These are phyloP conservation scores for Mrakiaceae sp. DNA, from an alignment of 1,284 basidiomycete species.

Conservation along the genomic window DNA sequence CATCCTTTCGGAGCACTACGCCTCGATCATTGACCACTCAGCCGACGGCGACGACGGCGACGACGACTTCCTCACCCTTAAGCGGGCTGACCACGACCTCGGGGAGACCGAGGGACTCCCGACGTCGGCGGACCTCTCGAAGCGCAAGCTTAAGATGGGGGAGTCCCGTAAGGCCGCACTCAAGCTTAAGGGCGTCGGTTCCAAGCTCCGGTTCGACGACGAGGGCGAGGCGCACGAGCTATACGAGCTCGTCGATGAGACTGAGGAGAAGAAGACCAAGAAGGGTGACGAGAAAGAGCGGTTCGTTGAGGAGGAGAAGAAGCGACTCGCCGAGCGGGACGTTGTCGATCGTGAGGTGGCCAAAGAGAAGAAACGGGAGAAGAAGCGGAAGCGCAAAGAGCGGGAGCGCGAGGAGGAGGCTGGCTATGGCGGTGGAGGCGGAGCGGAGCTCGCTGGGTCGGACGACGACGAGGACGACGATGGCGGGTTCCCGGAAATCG, in stretches of 20 bases:
- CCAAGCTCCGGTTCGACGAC: conserved; percentile 72
- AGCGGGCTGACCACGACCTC: conserved; percentile 76
- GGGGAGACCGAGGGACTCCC: conserved; percentile 40
- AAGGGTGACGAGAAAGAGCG: conserved; percentile 51
- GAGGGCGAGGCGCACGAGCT: conserved; percentile 65
- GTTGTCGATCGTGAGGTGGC: conserved; percentile 68
- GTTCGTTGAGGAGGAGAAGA: conserved; percentile 62
- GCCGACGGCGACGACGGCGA: conserved; percentile 46
- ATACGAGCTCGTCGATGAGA: conserved; percentile 60
- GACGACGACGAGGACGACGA: not conserved
- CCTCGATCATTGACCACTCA: conserved; percentile 66
- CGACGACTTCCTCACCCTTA: conserved; percentile 86
- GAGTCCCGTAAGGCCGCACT: conserved; percentile 65
- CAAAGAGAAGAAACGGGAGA: conserved; percentile 74
- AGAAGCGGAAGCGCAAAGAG: conserved; percentile 73
- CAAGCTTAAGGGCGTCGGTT: conserved; percentile 47
- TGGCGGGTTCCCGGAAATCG: not conserved
- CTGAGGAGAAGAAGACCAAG: conserved; percentile 49
- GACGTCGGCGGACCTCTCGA: conserved; percentile 41
- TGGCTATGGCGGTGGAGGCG: conserved; percentile 20
- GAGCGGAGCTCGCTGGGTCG: not conserved
- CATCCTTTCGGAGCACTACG: conserved; percentile 83
- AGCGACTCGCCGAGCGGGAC: conserved; percentile 59
- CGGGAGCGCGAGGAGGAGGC: conserved; percentile 49
- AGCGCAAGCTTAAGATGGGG: conserved; percentile 57